phyloP scores from a whole-genome alignment of 139 green algal genomes.

The Tetraselmis striata region DNA sequence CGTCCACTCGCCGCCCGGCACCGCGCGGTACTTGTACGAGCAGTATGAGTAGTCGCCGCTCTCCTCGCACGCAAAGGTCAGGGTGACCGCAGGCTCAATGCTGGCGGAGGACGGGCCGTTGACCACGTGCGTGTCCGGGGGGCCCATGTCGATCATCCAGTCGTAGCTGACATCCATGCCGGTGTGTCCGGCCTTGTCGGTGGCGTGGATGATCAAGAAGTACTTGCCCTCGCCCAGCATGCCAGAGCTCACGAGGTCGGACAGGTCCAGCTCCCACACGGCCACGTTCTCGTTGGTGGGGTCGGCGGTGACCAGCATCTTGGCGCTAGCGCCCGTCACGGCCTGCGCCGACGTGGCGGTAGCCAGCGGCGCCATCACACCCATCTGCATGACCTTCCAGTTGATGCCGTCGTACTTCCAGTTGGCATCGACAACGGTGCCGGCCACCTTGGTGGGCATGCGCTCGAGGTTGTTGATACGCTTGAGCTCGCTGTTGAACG shows the following conservation, averaged over 20 bases:
- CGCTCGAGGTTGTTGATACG: background rate
- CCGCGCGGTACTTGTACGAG: background rate
- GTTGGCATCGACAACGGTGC: background rate
- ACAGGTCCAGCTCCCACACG: background rate
- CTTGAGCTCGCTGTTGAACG: background rate
- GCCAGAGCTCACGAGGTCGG: background rate
- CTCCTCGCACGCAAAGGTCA: background rate
- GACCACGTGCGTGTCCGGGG: background rate
- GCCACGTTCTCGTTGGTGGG: background rate
- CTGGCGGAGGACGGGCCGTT: background rate
- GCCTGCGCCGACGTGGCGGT: background rate
- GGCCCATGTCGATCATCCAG: background rate
- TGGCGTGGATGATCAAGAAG: background rate
- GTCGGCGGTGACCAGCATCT: background rate
- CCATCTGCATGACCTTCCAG: background rate
- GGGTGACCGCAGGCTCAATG: background rate
- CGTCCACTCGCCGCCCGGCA: background rate
- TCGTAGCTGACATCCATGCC: background rate
- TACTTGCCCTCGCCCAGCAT: background rate
- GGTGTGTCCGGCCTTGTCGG: background rate
- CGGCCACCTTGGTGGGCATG: background rate
- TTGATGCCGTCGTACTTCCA: background rate
- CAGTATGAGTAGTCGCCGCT: background rate
- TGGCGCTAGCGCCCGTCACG: background rate
- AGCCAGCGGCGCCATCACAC: background rate